Evolutionary conservation across 495 filamentous ascomycete species (phyloP).

Genomic region (Aspergillus sclerotiicarbonarius): DNA sequence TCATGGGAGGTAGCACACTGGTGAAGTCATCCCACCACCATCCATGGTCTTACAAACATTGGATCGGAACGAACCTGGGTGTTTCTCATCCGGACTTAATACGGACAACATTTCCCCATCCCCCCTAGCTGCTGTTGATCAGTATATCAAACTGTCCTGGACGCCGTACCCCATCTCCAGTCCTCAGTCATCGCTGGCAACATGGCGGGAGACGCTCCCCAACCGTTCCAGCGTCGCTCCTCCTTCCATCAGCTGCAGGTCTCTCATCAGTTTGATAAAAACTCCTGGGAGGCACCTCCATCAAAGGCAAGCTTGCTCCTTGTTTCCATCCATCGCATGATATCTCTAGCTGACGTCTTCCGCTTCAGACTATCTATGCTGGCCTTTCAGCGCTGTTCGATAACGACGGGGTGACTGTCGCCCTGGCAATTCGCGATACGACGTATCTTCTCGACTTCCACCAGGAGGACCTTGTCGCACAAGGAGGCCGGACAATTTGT

Average conservation of each 20-base stretch:
- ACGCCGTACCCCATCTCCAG: not conserved
- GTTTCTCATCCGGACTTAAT: not conserved
- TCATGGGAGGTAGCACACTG: not conserved
- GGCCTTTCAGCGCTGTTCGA: conserved; percentile 58
- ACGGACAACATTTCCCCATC: not conserved
- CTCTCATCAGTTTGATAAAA: conserved; percentile 23
- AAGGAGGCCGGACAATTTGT: conserved; percentile 25
- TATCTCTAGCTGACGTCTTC: conserved; percentile 1
- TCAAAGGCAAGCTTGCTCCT: conserved; percentile 19
- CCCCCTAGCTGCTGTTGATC: not conserved
- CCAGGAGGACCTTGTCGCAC: conserved; percentile 47
- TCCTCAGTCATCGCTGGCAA: conserved; percentile 13
- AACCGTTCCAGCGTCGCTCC: conserved; percentile 29
- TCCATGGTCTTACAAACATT: not conserved
- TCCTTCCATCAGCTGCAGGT: conserved; percentile 34
- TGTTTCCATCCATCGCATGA: not conserved
- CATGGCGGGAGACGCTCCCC: not conserved
- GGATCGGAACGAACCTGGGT: not conserved
- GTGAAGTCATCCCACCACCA: conserved; percentile 8
- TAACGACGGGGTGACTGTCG: conserved; percentile 51
- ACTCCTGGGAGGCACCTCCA: conserved; percentile 26
- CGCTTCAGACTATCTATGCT: conserved; percentile 57
- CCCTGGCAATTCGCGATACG: conserved; percentile 71
- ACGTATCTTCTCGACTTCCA: conserved; percentile 77
- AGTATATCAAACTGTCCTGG: too few species aligned